Base-by-base conservation (phyloP, 1,284 basidiomycete genomes). In the Retiboletus flavoniger region DNA sequence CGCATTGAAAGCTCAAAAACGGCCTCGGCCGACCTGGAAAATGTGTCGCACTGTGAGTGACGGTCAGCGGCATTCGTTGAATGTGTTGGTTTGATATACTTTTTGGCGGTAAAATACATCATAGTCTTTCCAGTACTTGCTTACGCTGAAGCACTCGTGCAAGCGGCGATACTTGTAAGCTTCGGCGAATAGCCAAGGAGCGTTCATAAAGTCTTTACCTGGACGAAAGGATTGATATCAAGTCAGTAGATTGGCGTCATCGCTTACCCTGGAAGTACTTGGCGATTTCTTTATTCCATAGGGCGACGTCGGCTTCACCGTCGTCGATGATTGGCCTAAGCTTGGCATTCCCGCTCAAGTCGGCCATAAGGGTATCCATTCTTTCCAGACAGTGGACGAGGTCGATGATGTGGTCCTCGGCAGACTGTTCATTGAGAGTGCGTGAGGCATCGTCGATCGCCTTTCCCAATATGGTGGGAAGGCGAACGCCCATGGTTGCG, bases 91-190 rank as follows among this genome's bases (percentile, higher is more conserved):
- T n/a, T 34, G 31, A 57, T 68, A 32, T 47, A 87, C 89, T 73
- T 94, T 95, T 73, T 95, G 92, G 57, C 93, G 80, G 77, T 94
- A 95, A 74, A 95, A 96, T 9, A 89, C 87, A 70, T 92, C 93
- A 65, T 95, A 97, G 64, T 89, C 83, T 58, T 81, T 82, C 93
- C 94, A 98, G 74, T 85, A 89, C 70, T 92, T 94, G 78, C 90
- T 93, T 58, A 94, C 79, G 60, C 91, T 94, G 76, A 98, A 98
- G 75, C 93, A 95, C 73, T 98, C 95, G 60, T 93, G 93, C 53
- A 99, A 81, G 61, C 94, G 87, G 65, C 95, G 90, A 74, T 98
- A 98, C 75, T 98, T 98, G 83, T 98, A 98, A 16, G 95, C 95
- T 72, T 98, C 95, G 46, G 96, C 96, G 64, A 96, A 96, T 21